Evolutionary conservation across 2,329 filamentous ascomycete genomes (phyloP).

Genomic region (Magnaporthiopsis incrustans): DNA sequence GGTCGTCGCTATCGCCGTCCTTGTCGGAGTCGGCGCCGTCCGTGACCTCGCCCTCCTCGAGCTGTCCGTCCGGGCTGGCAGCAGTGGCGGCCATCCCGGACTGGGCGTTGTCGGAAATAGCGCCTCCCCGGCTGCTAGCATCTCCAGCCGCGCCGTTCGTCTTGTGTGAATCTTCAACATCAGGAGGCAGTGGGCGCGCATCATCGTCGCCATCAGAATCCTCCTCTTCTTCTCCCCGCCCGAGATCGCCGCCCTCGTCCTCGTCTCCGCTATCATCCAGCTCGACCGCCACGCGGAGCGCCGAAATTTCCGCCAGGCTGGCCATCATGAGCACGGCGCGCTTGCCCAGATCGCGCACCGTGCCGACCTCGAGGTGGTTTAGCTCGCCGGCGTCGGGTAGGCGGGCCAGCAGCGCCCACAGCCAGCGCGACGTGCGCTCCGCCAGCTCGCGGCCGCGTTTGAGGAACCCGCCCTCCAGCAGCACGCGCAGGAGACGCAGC

Average conservation of each 20-base stretch:
- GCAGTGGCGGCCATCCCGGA: neutral
- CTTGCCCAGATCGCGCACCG: conserved; percentile 72
- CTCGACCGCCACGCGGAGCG: conserved; percentile 33
- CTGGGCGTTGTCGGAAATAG: neutral
- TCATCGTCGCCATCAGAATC: conserved; percentile 17
- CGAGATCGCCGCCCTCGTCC: conserved; percentile 34
- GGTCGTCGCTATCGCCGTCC: conserved; percentile 9
- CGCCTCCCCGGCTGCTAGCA: neutral
- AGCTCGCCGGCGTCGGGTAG: conserved; percentile 69
- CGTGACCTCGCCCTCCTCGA: conserved; percentile 14
- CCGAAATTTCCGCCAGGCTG: conserved; percentile 45
- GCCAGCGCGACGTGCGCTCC: conserved; percentile 68
- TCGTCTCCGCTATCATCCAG: conserved; percentile 32
- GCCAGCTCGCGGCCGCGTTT: conserved; percentile 51
- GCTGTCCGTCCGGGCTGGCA: neutral
- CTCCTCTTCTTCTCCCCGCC: conserved; percentile 25
- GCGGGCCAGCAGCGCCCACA: conserved; percentile 73
- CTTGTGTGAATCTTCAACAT: conserved; percentile 18
- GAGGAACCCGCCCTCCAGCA: conserved; percentile 57
- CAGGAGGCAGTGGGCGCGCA: neutral
- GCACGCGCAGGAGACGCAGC: conserved; percentile 57
- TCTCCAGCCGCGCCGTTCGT: neutral
- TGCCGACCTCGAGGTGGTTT: conserved; percentile 65
- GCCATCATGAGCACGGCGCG: conserved; percentile 56
- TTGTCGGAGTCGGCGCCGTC: conserved; percentile 6